A percentile compares a stretch with the other conserved stretches of the same genome.
Evolutionary conservation across 208 protist species (phyloP).

Genomic region (Trypanosoma melophagium): DNA sequence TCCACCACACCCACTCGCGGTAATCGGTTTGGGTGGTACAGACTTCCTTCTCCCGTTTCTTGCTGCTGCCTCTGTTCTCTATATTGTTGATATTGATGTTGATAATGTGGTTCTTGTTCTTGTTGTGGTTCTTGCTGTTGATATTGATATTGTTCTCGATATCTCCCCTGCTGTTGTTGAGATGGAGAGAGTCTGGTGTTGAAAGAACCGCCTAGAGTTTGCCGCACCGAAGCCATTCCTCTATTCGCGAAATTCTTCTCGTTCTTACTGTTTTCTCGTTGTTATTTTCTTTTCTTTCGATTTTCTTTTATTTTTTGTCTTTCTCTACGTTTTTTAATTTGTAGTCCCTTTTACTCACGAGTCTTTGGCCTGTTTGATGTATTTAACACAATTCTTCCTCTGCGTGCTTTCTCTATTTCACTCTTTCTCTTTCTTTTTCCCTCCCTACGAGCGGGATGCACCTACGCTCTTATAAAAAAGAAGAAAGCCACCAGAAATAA

Average conservation of each 20-base stretch:
- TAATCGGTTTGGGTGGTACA: neutral
- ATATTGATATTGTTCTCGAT: no score
- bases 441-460: no score
- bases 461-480: no score
- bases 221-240: neutral
- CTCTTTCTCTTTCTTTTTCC: neutral
- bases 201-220: no score
- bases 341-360: no score
- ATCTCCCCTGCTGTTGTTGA: conserved; percentile 5
- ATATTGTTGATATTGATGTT: neutral
- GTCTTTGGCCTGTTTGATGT: no score
- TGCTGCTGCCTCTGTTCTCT: neutral
- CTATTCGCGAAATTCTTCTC: neutral
- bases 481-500: neutral
- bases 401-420: neutral
- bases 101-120: no score
- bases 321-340: no score
- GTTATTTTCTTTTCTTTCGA: neutral
- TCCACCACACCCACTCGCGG: conserved; percentile 17
- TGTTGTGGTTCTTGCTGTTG: no score
- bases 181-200: conserved; percentile 18
- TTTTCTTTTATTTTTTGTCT: no score
- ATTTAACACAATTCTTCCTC: neutral
- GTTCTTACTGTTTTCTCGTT: conserved; percentile 3
- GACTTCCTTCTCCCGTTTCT: no score